A percentile compares a stretch with the other conserved stretches of the same genome.
phyloP scores from a whole-genome alignment of 441 rosid species.

The Pelargonium myrrhifolium region DNA sequence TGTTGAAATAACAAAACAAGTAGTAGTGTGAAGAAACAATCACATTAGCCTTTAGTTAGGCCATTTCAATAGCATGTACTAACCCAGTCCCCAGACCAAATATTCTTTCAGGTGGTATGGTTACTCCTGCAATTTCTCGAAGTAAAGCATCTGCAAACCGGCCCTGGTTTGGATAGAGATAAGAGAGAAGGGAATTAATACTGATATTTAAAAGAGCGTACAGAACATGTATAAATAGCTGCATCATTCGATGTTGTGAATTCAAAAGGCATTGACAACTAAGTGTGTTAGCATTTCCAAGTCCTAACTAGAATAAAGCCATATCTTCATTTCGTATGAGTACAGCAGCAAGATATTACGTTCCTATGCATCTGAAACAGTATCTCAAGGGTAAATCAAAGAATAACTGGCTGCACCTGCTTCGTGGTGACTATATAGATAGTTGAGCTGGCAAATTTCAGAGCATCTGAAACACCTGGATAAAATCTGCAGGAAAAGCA shows the following conservation, averaged over 20 bases:
- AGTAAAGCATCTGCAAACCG: slow-evolving; percentile 76
- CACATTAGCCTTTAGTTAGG: neutral
- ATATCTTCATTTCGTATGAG: neutral
- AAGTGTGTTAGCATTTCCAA: slow-evolving; percentile 1
- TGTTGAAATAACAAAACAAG: neutral
- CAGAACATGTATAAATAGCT: neutral
- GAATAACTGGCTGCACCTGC: slow-evolving; percentile 44
- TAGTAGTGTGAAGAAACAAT: neutral
- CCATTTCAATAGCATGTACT: slow-evolving; percentile 25
- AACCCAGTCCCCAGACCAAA: slow-evolving; percentile 83
- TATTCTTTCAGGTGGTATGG: slow-evolving; percentile 66
- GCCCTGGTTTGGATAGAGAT: slow-evolving; percentile 35
- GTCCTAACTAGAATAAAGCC: neutral
- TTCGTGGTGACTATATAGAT: slow-evolving; percentile 80
- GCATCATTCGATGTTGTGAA: neutral
- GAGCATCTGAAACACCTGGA: slow-evolving; percentile 84
- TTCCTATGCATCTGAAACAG: too few relatives aligned
- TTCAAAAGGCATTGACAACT: neutral
- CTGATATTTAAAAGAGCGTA: slow-evolving; percentile 1
- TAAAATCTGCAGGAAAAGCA: slow-evolving; percentile 54
- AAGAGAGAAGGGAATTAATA: neutral
- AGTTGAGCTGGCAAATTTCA: slow-evolving; percentile 72
- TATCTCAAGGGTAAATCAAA: slow-evolving; percentile 1
- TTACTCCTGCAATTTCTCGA: slow-evolving; percentile 65
- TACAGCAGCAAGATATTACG: neutral